phyloP scores from a whole-genome alignment of 257 asterid species.

The Solanum pimpinellifolium region DNA sequence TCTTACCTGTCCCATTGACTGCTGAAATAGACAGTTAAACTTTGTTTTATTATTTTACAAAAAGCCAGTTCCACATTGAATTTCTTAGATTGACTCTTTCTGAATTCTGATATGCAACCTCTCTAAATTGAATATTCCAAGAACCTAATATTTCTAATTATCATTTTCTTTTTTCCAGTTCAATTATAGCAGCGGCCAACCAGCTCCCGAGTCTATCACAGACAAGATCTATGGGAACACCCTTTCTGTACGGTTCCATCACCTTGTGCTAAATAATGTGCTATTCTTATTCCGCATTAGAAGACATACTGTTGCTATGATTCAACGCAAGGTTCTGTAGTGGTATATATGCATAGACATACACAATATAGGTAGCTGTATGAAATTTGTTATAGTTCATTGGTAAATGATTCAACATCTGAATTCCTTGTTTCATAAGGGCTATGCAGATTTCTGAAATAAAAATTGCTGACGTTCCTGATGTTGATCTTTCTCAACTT shows the following conservation, averaged over 20 bases:
- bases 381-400: neutral
- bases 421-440: constrained; percentile 16
- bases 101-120: neutral
- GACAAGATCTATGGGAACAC: constrained; percentile 96
- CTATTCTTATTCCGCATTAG: neutral
- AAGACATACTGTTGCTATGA: neutral
- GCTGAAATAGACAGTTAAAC: neutral
- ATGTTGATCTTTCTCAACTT: constrained; percentile 60
- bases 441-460: constrained; percentile 74
- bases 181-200: constrained; percentile 98
- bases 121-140: neutral
- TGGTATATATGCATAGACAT: neutral
- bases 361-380: neutral
- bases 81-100: neutral
- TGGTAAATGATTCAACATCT: constrained; percentile 7
- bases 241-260: constrained; percentile 60
- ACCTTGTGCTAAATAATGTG: neutral
- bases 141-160: neutral
- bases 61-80: neutral
- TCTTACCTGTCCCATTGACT: neutral
- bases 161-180: constrained; percentile 46
- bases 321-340: neutral
- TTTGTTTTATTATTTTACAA: neutral
- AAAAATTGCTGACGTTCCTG: constrained; percentile 71
- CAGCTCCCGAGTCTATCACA: constrained; percentile 96